Evolutionary conservation across 495 filamentous ascomycete genomes (phyloP), one percentile per base, ranked within the genome.

Genomic region (Hyaloscypha hepaticicola): DNA sequence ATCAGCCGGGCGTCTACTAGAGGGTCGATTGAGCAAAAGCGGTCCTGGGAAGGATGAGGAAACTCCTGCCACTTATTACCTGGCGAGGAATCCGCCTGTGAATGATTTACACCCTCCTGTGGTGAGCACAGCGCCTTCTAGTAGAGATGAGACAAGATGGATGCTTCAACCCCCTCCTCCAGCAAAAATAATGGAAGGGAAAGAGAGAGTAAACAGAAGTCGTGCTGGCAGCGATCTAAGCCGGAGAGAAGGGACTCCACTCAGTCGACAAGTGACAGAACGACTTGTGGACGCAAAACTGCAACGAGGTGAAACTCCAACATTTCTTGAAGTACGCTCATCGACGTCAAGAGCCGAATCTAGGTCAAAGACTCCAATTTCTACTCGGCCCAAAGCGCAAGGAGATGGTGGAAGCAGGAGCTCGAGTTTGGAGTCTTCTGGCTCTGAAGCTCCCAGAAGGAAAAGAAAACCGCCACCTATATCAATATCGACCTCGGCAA

Each of bases 131-230:
- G 84, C 79, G 50, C 89, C 90, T 7, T 75, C 80, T 21, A 84
- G 87, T 71, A 82, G 80, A 57, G 85, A 85, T 26, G 90, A 88
- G 59, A 87, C 86, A n/a, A 77, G 78, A 69, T 97, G 93, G 93
- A 95, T 97, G 91, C 78, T 96, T 33, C 90, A 94, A 74, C 93
- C 92, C 2, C 92, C 92, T 3, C 93, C 93, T 41, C 83, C 83
- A 56, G 90, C 92, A 21, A 89, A 85, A 69, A 77, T 97, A 55
- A 97, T 97, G 93, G 88, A 87, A 68, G 91, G 92, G 64, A 94
- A 93, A 72, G 83, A 83, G 61, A 76, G 76, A 29, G 80, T 86
- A 19, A 81, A 81, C 66, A 75, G 84, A 55, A 87, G 78, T 66
- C 74, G 78, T 50, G 85, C 81, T 61, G 75, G 71, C 1, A 84